Percentiles rank a stretch among this genome's conserved stretches.
Evolutionary conservation across 345 rosid genomes (phyloP).

Genomic region (Euclidium syriacum): DNA sequence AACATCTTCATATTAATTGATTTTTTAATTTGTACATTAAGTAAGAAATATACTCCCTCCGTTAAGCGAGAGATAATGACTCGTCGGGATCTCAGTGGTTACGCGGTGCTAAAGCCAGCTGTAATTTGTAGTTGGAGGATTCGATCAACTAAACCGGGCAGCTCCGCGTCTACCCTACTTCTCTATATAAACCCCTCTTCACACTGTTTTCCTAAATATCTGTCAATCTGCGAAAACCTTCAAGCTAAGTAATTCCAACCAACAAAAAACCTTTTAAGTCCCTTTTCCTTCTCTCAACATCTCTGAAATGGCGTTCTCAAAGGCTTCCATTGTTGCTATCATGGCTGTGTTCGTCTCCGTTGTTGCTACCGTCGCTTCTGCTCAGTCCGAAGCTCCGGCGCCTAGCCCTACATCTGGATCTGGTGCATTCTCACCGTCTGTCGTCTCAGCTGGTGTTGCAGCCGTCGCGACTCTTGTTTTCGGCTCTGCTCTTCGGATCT

Average conservation of each 20-base stretch:
- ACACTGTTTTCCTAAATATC: neutral
- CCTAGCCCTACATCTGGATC: conserved; percentile 52
- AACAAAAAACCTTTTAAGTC: neutral
- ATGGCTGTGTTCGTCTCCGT: conserved; percentile 33
- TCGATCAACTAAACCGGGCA: conserved; percentile 21
- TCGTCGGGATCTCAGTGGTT: conserved; percentile 13
- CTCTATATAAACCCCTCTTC: conserved; percentile 29
- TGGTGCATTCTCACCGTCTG: conserved; percentile 34
- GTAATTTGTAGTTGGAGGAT: conserved; percentile 14
- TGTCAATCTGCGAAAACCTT: neutral
- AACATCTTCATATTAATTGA: no score
- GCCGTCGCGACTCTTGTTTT: conserved; percentile 38
- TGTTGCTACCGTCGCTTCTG: conserved; percentile 34
- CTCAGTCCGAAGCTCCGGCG: conserved; percentile 52
- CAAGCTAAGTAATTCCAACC: no score
- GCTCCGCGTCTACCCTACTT: conserved; percentile 9
- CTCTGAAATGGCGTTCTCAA: conserved; percentile 42
- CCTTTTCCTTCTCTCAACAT: neutral
- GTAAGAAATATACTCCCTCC: no score
- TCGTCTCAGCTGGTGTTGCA: conserved; percentile 37
- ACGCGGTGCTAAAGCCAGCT: conserved; percentile 17
- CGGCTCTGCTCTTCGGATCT: conserved; percentile 50
- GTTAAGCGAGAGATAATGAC: no score
- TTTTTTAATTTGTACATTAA: no score
- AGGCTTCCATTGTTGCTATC: conserved; percentile 29